A percentile compares a stretch with the other conserved stretches of the same genome.
phyloP scores from a whole-genome alignment of 2,329 filamentous ascomycete species.

The Blastomyces percursus region DNA sequence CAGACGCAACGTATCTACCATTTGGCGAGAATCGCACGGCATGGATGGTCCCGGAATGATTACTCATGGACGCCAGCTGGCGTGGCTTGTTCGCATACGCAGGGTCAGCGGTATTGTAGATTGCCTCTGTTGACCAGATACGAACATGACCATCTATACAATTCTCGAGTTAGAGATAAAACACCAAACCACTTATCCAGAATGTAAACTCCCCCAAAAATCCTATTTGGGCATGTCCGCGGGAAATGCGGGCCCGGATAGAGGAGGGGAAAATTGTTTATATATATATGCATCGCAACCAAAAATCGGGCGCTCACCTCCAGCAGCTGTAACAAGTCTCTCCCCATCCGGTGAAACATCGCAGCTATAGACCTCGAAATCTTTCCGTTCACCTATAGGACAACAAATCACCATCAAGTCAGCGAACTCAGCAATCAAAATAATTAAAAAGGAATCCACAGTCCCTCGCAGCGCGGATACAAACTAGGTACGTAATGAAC shows the following conservation, averaged over 20 bases:
- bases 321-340: slow-evolving; percentile 83
- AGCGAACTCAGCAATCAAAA: not conserved
- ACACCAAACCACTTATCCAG: not conserved
- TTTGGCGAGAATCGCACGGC: slow-evolving; percentile 95
- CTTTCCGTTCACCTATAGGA: slow-evolving; percentile 74
- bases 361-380: slow-evolving; percentile 97
- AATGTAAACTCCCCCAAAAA: not conserved
- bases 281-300: not conserved
- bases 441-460: not conserved
- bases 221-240: not conserved
- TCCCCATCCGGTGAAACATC: slow-evolving; percentile 91
- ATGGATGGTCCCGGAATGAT: slow-evolving; percentile 95
- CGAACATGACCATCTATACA: slow-evolving; percentile 82
- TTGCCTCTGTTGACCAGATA: slow-evolving; percentile 93
- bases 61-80: slow-evolving; percentile 95
- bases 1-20: slow-evolving; percentile 87
- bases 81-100: slow-evolving; percentile 64
- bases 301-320: slow-evolving; percentile 48
- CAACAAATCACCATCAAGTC: slow-evolving; percentile 2
- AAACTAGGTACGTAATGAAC: not conserved
- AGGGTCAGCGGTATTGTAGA: slow-evolving; percentile 66
- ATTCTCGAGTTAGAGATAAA: slow-evolving; percentile 15
- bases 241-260: not conserved
- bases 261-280: not conserved
- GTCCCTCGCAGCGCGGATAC: not conserved